Conservation (phyloP, 306 rosid genomes). For the Inga leiocalycina region DNA sequence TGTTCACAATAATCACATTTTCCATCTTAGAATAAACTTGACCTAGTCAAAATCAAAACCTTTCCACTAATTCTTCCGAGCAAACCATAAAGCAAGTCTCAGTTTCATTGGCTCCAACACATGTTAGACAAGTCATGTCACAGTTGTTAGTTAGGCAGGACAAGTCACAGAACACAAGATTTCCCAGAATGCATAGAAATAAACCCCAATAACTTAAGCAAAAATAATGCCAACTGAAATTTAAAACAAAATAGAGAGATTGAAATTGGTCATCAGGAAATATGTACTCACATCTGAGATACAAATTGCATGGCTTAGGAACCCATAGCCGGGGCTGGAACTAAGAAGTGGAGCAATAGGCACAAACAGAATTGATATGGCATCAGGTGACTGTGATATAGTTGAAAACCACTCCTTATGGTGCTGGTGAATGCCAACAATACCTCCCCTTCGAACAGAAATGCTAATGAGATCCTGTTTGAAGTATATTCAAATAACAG, state of each 20-base stretch:
- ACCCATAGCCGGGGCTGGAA: slow-evolving; percentile 22
- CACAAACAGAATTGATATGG: slow-evolving; percentile 58
- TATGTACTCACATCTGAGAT: neutral
- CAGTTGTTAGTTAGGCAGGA: too few species aligned
- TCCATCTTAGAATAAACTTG: too few species aligned
- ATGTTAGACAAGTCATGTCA: too few species aligned
- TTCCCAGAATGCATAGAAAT: neutral
- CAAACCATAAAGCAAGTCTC: too few species aligned
- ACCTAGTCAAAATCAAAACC: too few species aligned
- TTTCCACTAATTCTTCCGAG: too few species aligned
- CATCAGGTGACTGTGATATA: slow-evolving; percentile 58
- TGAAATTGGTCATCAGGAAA: neutral
- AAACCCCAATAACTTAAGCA: neutral
- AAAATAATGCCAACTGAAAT: neutral
- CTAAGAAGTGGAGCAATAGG: slow-evolving; percentile 62
- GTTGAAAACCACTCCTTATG: slow-evolving; percentile 70
- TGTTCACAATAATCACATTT: too few species aligned
- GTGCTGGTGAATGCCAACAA: slow-evolving; percentile 45
- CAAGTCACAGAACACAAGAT: neutral
- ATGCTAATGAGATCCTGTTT: slow-evolving; percentile 49
- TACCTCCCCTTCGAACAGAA: slow-evolving; percentile 58
- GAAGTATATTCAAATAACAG: neutral
- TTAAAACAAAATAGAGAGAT: neutral
- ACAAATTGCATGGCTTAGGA: neutral
- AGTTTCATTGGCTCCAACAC: neutral